Evolutionary conservation across 2,329 filamentous ascomycete genomes (phyloP).

Genomic region (Colletotrichum phormii): DNA sequence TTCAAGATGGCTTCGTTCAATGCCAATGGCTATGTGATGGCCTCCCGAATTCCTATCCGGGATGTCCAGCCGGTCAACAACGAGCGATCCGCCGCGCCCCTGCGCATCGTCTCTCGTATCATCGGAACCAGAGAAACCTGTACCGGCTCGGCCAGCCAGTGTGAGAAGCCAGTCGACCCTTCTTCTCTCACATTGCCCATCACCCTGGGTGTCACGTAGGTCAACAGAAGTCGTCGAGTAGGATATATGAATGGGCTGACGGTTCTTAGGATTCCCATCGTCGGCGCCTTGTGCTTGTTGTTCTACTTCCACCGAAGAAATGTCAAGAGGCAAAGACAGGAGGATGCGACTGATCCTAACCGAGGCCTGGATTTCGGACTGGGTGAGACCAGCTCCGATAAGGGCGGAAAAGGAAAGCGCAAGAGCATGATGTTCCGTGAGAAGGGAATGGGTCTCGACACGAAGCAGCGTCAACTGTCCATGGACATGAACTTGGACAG

Average conservation of each 20-base stretch:
- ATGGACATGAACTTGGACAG: conserved; percentile 82
- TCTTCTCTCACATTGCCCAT: conserved; percentile 74
- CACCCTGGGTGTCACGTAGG: conserved; percentile 77
- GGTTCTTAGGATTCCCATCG: conserved; percentile 76
- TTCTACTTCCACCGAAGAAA: conserved; percentile 84
- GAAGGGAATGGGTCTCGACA: conserved; percentile 52
- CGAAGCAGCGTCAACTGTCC: conserved; percentile 66
- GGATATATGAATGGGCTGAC: conserved; percentile 36
- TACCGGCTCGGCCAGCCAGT: conserved; percentile 52
- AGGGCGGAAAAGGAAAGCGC: conserved; percentile 52
- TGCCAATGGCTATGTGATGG: conserved; percentile 41
- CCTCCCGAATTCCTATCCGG: conserved; percentile 42
- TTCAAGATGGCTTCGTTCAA: conserved; percentile 34
- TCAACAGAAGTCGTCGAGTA: conserved; percentile 41
- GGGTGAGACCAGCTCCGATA: conserved; percentile 58
- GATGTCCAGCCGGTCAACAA: conserved; percentile 31
- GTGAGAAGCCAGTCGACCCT: conserved; percentile 69
- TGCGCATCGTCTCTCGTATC: conserved; percentile 38
- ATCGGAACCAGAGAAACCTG: conserved; percentile 32
- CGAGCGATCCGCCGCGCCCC: conserved; percentile 4
- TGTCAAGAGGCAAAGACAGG: conserved; percentile 74
- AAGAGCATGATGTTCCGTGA: conserved; percentile 61
- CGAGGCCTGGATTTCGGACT: conserved; percentile 94
- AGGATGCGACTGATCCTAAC: conserved; percentile 89
- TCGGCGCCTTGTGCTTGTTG: conserved; percentile 74